phyloP scores from a whole-genome alignment of 768 basidiomycete genomes.

The Lactarius hatsudake region DNA sequence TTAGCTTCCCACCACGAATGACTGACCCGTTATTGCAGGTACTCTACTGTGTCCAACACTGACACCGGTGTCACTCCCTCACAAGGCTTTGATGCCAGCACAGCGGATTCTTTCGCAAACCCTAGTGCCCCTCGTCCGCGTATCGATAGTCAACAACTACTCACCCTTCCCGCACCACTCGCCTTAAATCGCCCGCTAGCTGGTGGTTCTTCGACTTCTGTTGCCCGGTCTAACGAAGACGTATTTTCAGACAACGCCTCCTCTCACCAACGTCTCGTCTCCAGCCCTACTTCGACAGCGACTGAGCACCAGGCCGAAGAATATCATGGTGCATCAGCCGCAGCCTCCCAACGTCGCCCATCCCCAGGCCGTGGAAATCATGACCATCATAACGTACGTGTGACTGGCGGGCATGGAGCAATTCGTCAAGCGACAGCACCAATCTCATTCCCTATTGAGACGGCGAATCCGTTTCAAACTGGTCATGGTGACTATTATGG shows the following conservation, averaged over 20 bases:
- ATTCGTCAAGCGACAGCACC: slow-evolving; percentile 10
- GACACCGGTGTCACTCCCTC: slow-evolving; percentile 62
- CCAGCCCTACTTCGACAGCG: slow-evolving; percentile 33
- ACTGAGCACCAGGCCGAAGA: slow-evolving; percentile 35
- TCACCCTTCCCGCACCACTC: slow-evolving; percentile 75
- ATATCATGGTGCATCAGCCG: slow-evolving; percentile 3
- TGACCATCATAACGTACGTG: background rate
- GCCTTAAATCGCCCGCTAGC: slow-evolving; percentile 49
- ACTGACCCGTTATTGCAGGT: slow-evolving; percentile 47
- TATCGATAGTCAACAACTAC: slow-evolving; percentile 65
- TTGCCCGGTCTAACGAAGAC: slow-evolving; percentile 35
- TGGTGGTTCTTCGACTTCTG: slow-evolving; percentile 37
- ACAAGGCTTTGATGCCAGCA: slow-evolving; percentile 55
- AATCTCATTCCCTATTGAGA: slow-evolving; percentile 9
- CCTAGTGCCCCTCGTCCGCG: slow-evolving; percentile 47
- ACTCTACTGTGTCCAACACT: slow-evolving; percentile 75
- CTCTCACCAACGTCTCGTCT: slow-evolving; percentile 44
- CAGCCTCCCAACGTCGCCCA: slow-evolving; percentile 15
- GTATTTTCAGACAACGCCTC: slow-evolving; percentile 41
- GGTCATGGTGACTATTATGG: slow-evolving; percentile 4
- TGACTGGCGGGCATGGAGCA: background rate
- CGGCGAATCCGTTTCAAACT: slow-evolving; percentile 16
- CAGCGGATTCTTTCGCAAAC: slow-evolving; percentile 54
- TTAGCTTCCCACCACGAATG: background rate
- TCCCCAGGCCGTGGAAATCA: slow-evolving; percentile 26